Conservation (phyloP, 345 rosid species). For the Anacardium occidentale region DNA sequence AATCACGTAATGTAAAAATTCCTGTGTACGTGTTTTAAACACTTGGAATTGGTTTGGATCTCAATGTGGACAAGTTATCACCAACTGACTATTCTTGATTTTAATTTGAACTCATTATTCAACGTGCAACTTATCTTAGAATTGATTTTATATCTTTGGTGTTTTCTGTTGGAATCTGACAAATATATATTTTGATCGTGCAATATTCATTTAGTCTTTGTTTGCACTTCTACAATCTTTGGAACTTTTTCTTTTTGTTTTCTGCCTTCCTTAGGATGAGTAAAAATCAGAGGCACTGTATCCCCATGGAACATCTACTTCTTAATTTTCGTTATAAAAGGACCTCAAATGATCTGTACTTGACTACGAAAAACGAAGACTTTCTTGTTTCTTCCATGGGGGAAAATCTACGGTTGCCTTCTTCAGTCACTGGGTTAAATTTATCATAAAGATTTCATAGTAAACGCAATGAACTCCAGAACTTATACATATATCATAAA, state of each 20-base stretch:
- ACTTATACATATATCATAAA: not conserved
- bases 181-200: not conserved
- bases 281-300: not conserved
- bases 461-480: not conserved
- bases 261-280: not conserved
- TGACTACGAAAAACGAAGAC: not conserved
- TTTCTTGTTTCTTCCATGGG: not conserved
- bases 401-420: not conserved
- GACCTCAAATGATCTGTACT: conserved; percentile 6
- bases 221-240: not conserved
- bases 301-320: not conserved
- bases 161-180: not conserved
- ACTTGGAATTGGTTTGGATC: conserved; percentile 22
- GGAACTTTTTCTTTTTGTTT: not conserved
- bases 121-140: not conserved
- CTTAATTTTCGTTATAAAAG: not conserved
- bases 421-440: not conserved
- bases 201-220: not conserved
- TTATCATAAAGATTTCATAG: not conserved
- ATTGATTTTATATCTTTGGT: not conserved
- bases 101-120: not conserved
- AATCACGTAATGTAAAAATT: conserved; percentile 31
- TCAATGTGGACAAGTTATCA: conserved; percentile 17
- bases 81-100: conserved; percentile 20
- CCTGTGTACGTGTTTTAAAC: conserved; percentile 26